Conservation (phyloP, 164 flowering plant genomes). For the Chloranthus sessilifolius region DNA sequence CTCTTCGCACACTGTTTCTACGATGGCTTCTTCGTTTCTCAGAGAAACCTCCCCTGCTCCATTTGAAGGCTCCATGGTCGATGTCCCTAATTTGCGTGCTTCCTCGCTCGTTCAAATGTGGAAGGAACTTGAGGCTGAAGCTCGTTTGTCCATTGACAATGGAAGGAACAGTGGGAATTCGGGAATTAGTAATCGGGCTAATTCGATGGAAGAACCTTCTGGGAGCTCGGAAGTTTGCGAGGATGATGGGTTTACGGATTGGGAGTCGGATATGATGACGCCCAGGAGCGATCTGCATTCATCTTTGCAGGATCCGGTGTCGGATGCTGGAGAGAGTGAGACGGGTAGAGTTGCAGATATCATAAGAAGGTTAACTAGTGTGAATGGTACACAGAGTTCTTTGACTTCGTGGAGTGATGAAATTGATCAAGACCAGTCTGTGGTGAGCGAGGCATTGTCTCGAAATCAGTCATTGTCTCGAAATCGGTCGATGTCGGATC, state of each 20-base stretch:
- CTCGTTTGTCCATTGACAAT: constrained; percentile 10
- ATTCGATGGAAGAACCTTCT: constrained; percentile 14
- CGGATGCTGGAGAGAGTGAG: constrained; percentile 39
- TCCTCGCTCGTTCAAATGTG: constrained; percentile 75
- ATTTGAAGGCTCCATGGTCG: constrained; percentile 23
- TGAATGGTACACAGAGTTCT: constrained; percentile 12
- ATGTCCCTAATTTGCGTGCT: constrained; percentile 34
- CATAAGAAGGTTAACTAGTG: constrained; percentile 37
- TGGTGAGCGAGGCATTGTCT: no score
- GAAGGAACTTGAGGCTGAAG: constrained; percentile 48
- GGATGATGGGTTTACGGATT: constrained; percentile 23
- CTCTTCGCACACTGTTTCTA: constrained; percentile 16
- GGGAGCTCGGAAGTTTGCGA: constrained; percentile 23
- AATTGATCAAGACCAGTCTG: no score
- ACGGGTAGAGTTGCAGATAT: constrained; percentile 58
- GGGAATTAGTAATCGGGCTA: constrained; percentile 1
- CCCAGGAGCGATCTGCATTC: constrained; percentile 7
- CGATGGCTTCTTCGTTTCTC: constrained; percentile 16
- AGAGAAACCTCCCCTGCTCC: constrained; percentile 20
- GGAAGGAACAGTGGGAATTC: constrained; percentile 16
- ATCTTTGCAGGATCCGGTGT: constrained; percentile 11
- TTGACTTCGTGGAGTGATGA: constrained; percentile 22
- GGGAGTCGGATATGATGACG: constrained; percentile 28
- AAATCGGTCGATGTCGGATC: constrained; percentile 11
- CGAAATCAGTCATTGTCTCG: constrained; percentile 10